phyloP scores from a whole-genome alignment of 2,329 filamentous ascomycete genomes.

The Hypocreales sp. region DNA sequence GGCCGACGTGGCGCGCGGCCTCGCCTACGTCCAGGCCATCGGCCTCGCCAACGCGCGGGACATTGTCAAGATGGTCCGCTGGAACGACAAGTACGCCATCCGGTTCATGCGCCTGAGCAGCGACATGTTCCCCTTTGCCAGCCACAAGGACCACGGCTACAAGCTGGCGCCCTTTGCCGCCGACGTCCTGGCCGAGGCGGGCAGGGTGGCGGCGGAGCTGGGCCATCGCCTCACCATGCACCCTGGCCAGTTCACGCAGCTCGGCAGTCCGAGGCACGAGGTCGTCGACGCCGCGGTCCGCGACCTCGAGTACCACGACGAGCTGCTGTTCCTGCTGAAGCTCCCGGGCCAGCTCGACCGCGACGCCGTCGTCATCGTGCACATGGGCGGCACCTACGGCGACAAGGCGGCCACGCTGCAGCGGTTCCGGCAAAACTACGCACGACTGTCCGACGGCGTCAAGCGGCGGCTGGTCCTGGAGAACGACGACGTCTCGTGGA shows the following conservation, averaged over 20 bases:
- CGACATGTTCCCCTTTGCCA: conserved; percentile 95
- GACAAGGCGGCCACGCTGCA: conserved; percentile 68
- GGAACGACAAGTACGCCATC: conserved; percentile 88
- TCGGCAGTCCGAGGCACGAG: conserved; percentile 65
- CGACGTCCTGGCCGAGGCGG: conserved; percentile 59
- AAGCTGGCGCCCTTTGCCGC: conserved; percentile 70
- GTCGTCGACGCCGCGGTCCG: conserved; percentile 66
- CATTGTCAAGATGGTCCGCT: conserved; percentile 69
- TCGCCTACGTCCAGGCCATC: conserved; percentile 58
- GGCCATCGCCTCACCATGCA: conserved; percentile 82
- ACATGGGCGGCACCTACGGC: conserved; percentile 84
- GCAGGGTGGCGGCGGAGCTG: conserved; percentile 58
- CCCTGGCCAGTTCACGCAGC: conserved; percentile 83
- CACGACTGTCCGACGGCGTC: conserved; percentile 46
- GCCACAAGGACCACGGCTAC: conserved; percentile 77
- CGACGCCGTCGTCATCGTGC: conserved; percentile 87
- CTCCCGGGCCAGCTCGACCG: conserved; percentile 64
- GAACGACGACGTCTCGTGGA: conserved; percentile 88
- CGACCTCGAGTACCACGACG: conserved; percentile 77
- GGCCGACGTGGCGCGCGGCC: conserved; percentile 49
- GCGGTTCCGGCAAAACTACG: conserved; percentile 65
- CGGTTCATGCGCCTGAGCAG: conserved; percentile 85
- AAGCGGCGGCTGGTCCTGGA: conserved; percentile 77
- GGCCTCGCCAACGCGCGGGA: conserved; percentile 74
- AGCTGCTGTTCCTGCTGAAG: conserved; percentile 63